These are phyloP conservation scores for Purpureocillium lavendulum DNA, from an alignment of 2,329 filamentous ascomycete species.

Conservation along the genomic window DNA sequence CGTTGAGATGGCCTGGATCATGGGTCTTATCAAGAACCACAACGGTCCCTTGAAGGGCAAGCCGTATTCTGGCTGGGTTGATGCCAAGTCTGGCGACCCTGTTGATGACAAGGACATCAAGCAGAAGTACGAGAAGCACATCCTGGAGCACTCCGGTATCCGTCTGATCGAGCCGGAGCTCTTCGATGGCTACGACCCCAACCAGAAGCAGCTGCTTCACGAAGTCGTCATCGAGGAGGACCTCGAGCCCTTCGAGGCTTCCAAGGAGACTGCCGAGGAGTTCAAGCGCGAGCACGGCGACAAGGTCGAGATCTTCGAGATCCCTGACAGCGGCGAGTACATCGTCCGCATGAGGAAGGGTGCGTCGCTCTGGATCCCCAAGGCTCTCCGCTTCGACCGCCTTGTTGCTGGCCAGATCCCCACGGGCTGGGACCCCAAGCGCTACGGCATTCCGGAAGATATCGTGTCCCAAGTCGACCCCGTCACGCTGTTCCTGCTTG, in stretches of 20 bases:
- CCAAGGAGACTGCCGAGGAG: constrained; percentile 94
- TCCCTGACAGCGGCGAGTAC: constrained; percentile 87
- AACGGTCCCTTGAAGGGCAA: constrained; percentile 94
- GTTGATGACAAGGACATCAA: constrained; percentile 98
- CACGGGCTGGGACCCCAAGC: constrained; percentile 93
- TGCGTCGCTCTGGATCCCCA: constrained; percentile 88
- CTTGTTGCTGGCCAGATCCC: constrained; percentile 96
- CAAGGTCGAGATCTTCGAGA: constrained; percentile 95
- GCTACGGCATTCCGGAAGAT: constrained; percentile 93
- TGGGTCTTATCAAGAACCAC: constrained; percentile 98
- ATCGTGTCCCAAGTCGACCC: constrained; percentile 97
- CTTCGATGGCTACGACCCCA: constrained; percentile 93
- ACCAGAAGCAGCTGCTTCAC: constrained; percentile 96
- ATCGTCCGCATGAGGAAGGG: constrained; percentile 94
- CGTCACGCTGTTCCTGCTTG: constrained; percentile 89
- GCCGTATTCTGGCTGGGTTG: constrained; percentile 94
- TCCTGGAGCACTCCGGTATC: constrained; percentile 94
- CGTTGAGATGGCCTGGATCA: constrained; percentile 99
- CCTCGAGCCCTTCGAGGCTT: constrained; percentile 91
- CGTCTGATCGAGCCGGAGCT: constrained; percentile 96
- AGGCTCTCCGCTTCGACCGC: constrained; percentile 93
- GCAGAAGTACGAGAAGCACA: constrained; percentile 92
- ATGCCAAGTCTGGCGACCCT: constrained; percentile 86
- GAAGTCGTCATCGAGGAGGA: constrained; percentile 97
- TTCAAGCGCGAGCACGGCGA: constrained; percentile 97